These are phyloP conservation scores for Inonotus obliquus DNA, from an alignment of 1,284 basidiomycete species.

Conservation along the genomic window DNA sequence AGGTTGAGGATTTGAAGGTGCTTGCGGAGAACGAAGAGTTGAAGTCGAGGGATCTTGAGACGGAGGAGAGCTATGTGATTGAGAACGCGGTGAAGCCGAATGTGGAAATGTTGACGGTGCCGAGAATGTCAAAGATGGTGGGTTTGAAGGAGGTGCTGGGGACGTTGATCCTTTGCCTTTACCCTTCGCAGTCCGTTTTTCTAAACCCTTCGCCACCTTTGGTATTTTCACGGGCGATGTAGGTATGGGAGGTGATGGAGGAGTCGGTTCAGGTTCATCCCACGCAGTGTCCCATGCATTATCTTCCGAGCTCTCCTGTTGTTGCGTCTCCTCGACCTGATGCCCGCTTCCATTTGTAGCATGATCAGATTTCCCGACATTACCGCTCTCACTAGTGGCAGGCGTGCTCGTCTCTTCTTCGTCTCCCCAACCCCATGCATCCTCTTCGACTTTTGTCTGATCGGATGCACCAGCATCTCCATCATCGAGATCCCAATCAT, in stretches of 20 bases:
- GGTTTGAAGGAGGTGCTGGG: slow-evolving; percentile 20
- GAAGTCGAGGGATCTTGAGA: background rate
- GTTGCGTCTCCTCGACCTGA: slow-evolving; percentile 2
- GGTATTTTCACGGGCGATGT: slow-evolving; percentile 32
- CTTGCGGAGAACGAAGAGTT: background rate
- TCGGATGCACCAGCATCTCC: slow-evolving; percentile 11
- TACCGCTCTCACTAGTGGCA: slow-evolving; percentile 20
- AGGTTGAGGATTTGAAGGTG: background rate
- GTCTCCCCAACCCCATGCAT: slow-evolving; percentile 67
- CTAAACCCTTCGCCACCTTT: slow-evolving; percentile 51
- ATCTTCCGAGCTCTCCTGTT: slow-evolving; percentile 27
- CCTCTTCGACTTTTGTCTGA: slow-evolving; percentile 19
- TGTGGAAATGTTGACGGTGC: slow-evolving; percentile 18
- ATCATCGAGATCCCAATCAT: slow-evolving; percentile 36
- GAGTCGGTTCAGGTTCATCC: slow-evolving; percentile 37
- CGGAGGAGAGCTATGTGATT: background rate
- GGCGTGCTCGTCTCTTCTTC: slow-evolving; percentile 21
- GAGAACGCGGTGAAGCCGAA: background rate
- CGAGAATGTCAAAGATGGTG: slow-evolving; percentile 18
- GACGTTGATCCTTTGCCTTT: slow-evolving; percentile 34
- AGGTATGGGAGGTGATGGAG: slow-evolving; percentile 20
- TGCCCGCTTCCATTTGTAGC: slow-evolving; percentile 31
- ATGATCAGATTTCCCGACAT: slow-evolving; percentile 24
- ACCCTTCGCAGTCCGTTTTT: slow-evolving; percentile 50
- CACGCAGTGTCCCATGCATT: slow-evolving; percentile 57